Conservation (phyloP, 2,329 filamentous ascomycete species). For the Calonectria pteridis region DNA sequence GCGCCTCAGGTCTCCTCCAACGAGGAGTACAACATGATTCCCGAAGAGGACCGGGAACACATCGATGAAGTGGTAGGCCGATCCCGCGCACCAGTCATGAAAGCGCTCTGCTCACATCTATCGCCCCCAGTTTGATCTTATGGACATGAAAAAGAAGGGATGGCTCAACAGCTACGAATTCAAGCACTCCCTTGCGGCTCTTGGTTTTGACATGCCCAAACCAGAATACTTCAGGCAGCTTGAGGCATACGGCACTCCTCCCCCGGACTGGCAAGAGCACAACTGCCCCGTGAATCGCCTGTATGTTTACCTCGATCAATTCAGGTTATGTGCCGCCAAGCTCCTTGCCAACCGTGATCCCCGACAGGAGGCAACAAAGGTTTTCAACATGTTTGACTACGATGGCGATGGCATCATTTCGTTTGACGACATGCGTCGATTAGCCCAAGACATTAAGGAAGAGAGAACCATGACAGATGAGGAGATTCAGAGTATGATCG, state of each 20-base stretch:
- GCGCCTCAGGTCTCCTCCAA: conserved; percentile 52
- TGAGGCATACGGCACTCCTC: conserved; percentile 81
- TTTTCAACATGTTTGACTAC: conserved; percentile 93
- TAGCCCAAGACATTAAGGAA: conserved; percentile 92
- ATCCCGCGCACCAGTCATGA: neutral
- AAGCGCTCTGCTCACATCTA: conserved; percentile 32
- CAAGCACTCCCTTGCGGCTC: conserved; percentile 93
- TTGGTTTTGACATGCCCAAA: conserved; percentile 93
- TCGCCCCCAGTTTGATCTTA: conserved; percentile 81
- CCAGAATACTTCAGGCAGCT: conserved; percentile 85
- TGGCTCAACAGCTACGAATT: conserved; percentile 98
- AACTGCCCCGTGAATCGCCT: conserved; percentile 59
- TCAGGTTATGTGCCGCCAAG: conserved; percentile 79
- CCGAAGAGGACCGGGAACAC: conserved; percentile 91
- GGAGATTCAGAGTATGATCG: conserved; percentile 95
- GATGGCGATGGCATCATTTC: conserved; percentile 93
- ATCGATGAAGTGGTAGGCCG: conserved; percentile 89
- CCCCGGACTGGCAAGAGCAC: conserved; percentile 66
- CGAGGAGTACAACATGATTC: conserved; percentile 64
- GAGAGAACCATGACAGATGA: conserved; percentile 84
- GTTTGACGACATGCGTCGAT: conserved; percentile 86
- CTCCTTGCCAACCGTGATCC: conserved; percentile 88
- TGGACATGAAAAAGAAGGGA: conserved; percentile 95
- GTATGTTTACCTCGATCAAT: conserved; percentile 66
- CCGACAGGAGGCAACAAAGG: conserved; percentile 88